Conservation (phyloP, 2,329 filamentous ascomycete species). For the Dothistroma septosporum region DNA sequence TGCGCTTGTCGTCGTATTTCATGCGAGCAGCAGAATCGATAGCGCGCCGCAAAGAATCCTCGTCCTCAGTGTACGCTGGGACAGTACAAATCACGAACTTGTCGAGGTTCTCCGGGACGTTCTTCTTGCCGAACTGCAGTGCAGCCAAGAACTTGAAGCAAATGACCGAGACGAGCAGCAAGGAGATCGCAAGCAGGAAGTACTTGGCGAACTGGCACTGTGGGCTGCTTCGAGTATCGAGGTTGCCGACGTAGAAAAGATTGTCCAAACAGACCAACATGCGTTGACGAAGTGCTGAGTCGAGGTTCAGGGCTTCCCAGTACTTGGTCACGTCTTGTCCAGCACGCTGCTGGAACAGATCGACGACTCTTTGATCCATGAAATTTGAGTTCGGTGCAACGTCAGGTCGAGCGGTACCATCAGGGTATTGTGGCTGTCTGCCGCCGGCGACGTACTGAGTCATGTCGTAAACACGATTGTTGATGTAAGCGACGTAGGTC, state of each 20-base stretch:
- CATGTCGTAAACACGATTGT: conserved; percentile 80
- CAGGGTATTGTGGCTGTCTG: conserved; percentile 56
- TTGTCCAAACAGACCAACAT: conserved; percentile 88
- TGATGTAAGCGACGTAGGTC: conserved; percentile 70
- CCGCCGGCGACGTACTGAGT: conserved; percentile 78
- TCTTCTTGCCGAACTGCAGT: conserved; percentile 88
- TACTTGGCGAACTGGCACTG: conserved; percentile 86
- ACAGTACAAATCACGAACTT: conserved; percentile 99
- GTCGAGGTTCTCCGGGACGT: conserved; percentile 88
- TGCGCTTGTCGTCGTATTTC: conserved; percentile 97
- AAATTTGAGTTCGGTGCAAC: conserved; percentile 62
- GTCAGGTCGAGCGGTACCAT: conserved; percentile 49
- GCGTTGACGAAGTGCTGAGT: conserved; percentile 52
- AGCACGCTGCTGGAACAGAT: conserved; percentile 70
- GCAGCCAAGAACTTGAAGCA: conserved; percentile 96
- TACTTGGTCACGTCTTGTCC: conserved; percentile 79
- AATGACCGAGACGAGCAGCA: conserved; percentile 75
- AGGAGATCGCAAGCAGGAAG: conserved; percentile 78
- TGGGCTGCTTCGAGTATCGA: conserved; percentile 84
- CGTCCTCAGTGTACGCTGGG: conserved; percentile 95
- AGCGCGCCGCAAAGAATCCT: conserved; percentile 91
- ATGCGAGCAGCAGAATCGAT: conserved; percentile 94
- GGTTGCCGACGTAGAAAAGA: conserved; percentile 86
- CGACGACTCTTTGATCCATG: conserved; percentile 70
- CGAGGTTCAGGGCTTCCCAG: conserved; percentile 68